phyloP scores from a whole-genome alignment of 169 alveolate species.

The Eimeria sp. region DNA sequence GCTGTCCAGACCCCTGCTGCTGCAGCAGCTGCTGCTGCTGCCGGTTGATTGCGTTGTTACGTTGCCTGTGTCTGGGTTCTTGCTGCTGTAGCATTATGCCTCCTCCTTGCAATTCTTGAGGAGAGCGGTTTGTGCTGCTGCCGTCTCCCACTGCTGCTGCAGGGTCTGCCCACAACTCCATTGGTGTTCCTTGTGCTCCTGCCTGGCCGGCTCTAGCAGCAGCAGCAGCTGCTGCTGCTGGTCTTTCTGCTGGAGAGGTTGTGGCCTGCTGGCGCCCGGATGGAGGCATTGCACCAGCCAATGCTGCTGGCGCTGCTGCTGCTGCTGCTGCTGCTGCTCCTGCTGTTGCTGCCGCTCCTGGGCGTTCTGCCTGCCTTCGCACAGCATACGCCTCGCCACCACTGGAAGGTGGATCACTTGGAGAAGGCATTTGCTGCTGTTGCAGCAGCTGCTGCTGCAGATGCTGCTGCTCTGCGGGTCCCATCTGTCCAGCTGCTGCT shows the following conservation, averaged over 20 bases:
- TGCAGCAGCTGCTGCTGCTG: background rate
- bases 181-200: background rate
- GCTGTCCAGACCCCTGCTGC: background rate
- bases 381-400: too few relatives aligned
- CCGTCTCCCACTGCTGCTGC: background rate
- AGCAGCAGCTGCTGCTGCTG: background rate
- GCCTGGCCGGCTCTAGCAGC: background rate
- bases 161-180: background rate
- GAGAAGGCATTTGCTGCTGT: background rate
- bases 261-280: background rate
- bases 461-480: slow-evolving; percentile 30
- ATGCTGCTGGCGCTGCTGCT: background rate
- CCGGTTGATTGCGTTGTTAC: background rate
- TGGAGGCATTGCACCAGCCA: background rate
- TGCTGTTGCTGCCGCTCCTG: background rate
- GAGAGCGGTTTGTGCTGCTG: slow-evolving; percentile 1
- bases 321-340: background rate
- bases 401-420: background rate
- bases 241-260: background rate
- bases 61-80: background rate
- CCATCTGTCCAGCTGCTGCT: background rate
- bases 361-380: background rate
- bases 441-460: slow-evolving; percentile 54
- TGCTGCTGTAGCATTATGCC: too few relatives aligned
- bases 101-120: background rate